A percentile compares a stretch with the other conserved stretches of the same genome.
phyloP scores from a whole-genome alignment of 306 rosid species.

The Styphnolobium japonicum region DNA sequence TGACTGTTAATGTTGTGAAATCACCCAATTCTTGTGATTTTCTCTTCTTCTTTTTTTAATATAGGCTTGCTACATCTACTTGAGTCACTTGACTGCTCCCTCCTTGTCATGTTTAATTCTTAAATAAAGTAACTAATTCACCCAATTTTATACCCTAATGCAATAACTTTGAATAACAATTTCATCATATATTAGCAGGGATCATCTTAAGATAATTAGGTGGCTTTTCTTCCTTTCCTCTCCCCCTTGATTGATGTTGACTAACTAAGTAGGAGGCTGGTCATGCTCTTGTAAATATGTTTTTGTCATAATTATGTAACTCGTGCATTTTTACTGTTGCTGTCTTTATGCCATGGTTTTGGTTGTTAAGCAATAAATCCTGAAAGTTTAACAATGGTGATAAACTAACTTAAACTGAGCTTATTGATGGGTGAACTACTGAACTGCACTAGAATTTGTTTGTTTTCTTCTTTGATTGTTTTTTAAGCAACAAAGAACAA shows the following conservation, averaged over 20 bases:
- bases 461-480: not conserved
- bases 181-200: not conserved
- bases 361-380: slow-evolving; percentile 4
- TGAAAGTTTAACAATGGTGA: not conserved
- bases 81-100: not conserved
- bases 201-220: not conserved
- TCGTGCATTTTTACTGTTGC: not conserved
- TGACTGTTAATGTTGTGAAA: not conserved
- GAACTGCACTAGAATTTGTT: not conserved
- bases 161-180: not conserved
- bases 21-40: not conserved
- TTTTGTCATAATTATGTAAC: not conserved
- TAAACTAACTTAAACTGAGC: not conserved
- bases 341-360: slow-evolving; percentile 16
- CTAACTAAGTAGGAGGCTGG: not conserved
- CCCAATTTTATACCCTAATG: not conserved
- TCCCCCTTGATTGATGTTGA: not conserved
- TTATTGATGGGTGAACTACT: not conserved
- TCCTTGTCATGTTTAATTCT: not conserved
- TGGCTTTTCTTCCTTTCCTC: not conserved
- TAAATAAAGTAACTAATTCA: not conserved
- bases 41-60: slow-evolving; percentile 3
- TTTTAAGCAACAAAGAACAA: not conserved
- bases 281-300: not conserved
- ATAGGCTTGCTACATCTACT: not conserved